Percentiles rank a stretch among this genome's conserved stretches.
These are phyloP conservation scores for Alternaria novae-zelandiae DNA, from an alignment of 2,329 filamentous ascomycete genomes.

Conservation along the genomic window DNA sequence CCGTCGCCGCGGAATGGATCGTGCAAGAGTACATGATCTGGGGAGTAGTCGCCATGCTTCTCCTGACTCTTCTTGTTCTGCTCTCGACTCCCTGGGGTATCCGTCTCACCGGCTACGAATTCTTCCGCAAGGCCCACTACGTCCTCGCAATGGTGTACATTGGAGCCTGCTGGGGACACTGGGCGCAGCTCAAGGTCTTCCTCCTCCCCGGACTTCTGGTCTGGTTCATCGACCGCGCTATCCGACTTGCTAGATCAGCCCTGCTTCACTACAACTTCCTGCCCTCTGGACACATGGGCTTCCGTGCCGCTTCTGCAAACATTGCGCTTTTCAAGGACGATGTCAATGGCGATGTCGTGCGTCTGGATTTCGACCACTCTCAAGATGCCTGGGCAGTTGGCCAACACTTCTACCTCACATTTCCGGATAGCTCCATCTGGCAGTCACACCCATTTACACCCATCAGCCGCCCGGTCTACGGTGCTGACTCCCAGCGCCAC, in stretches of 20 bases:
- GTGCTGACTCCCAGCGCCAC: slow-evolving; percentile 34
- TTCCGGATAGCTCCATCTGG: slow-evolving; percentile 70
- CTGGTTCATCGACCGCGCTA: slow-evolving; percentile 68
- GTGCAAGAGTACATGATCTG: slow-evolving; percentile 73
- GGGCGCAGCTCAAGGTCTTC: slow-evolving; percentile 61
- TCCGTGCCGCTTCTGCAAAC: slow-evolving; percentile 34
- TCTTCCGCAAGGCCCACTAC: slow-evolving; percentile 78
- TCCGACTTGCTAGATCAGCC: slow-evolving; percentile 64
- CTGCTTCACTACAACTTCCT: slow-evolving; percentile 62
- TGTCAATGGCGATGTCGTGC: slow-evolving; percentile 59
- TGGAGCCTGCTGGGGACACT: slow-evolving; percentile 78
- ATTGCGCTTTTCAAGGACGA: slow-evolving; percentile 46
- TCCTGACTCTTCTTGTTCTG: slow-evolving; percentile 64
- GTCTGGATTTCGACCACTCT: slow-evolving; percentile 69
- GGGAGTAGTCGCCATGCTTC: slow-evolving; percentile 71
- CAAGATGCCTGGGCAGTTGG: slow-evolving; percentile 69
- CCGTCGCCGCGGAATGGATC: slow-evolving; percentile 63
- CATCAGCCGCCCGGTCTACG: slow-evolving; percentile 33
- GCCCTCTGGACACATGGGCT: slow-evolving; percentile 39
- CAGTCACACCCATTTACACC: slow-evolving; percentile 72
- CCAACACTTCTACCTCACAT: slow-evolving; percentile 75
- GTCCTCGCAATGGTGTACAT: slow-evolving; percentile 76
- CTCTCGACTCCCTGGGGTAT: slow-evolving; percentile 67
- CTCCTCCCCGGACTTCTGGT: slow-evolving; percentile 63
- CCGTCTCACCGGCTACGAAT: slow-evolving; percentile 73